A percentile compares a stretch with the other conserved stretches of the same genome.
phyloP scores from a whole-genome alignment of 2,329 filamentous ascomycete species.

The Plectosphaerella plurivora region DNA sequence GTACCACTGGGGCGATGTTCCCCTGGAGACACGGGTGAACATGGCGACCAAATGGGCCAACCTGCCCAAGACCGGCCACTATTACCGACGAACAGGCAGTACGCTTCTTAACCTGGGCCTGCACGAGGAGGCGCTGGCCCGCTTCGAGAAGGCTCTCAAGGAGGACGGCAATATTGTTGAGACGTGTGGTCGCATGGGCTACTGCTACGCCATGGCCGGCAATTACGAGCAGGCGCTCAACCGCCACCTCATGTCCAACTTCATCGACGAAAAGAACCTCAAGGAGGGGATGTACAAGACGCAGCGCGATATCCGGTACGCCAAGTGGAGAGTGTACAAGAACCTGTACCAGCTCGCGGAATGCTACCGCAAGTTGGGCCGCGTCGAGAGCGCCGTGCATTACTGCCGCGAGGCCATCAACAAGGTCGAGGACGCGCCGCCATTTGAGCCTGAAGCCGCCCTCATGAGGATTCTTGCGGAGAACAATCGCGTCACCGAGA shows the following conservation, averaged over 20 bases:
- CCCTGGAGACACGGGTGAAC: constrained; percentile 26
- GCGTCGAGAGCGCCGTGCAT: constrained; percentile 24
- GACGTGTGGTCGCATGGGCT: constrained; percentile 34
- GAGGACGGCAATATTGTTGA: constrained; percentile 32
- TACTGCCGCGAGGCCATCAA: constrained; percentile 32
- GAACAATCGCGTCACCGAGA: constrained; percentile 28
- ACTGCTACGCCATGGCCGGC: constrained; percentile 30
- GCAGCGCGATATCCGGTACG: constrained; percentile 17
- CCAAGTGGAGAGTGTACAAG: constrained; percentile 35
- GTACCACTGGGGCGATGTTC: constrained; percentile 28
- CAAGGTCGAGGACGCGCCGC: constrained; percentile 19
- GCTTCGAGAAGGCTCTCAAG: constrained; percentile 30
- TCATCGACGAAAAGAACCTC: constrained; percentile 25
- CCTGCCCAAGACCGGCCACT: constrained; percentile 28
- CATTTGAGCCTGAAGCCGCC: constrained; percentile 31
- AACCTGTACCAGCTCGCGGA: constrained; percentile 32
- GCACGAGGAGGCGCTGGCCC: constrained; percentile 25
- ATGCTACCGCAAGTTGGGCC: constrained; percentile 26
- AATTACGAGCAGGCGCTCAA: constrained; percentile 28
- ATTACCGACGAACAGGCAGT: constrained; percentile 33
- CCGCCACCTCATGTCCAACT: constrained; percentile 29
- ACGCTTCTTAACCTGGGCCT: constrained; percentile 32
- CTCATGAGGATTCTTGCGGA: constrained; percentile 30
- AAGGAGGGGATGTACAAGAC: constrained; percentile 17
- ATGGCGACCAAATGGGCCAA: constrained; percentile 31